Evolutionary conservation across 495 filamentous ascomycete species (phyloP).

Genomic region (Lasiosphaeria miniovina): DNA sequence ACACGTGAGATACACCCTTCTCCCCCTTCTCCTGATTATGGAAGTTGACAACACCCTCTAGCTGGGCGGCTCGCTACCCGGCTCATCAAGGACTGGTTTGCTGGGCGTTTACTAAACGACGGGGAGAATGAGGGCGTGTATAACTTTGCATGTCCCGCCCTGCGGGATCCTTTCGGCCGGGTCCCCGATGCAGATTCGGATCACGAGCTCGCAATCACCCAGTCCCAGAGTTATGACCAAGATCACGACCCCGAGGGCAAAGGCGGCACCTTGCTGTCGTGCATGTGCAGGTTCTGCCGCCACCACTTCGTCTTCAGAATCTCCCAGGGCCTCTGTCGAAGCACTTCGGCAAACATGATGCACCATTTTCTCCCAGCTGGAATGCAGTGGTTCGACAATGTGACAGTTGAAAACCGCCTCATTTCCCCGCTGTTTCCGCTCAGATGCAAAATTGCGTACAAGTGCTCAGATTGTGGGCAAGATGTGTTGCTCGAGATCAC

Average conservation of each 20-base stretch:
- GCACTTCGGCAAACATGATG: neutral
- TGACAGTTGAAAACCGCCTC: neutral
- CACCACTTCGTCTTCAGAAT: slow-evolving; percentile 33
- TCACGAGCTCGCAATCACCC: slow-evolving; percentile 27
- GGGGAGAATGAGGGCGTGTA: neutral
- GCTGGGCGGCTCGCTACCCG: slow-evolving; percentile 24
- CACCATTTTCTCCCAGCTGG: slow-evolving; percentile 27
- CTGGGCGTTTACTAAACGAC: slow-evolving; percentile 12
- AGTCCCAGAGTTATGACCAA: slow-evolving; percentile 22
- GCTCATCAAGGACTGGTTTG: slow-evolving; percentile 26
- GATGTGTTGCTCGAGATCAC: slow-evolving; percentile 43
- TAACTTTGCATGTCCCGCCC: slow-evolving; percentile 15
- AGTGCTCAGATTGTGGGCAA: slow-evolving; percentile 53
- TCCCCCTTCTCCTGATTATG: neutral
- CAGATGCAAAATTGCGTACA: slow-evolving; percentile 39
- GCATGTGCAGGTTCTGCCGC: slow-evolving; percentile 33
- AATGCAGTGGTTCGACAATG: neutral
- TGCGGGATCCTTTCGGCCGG: slow-evolving; percentile 16
- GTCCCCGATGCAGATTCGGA: slow-evolving; percentile 3
- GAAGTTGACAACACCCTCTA: slow-evolving; percentile 4
- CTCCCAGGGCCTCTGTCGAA: slow-evolving; percentile 1
- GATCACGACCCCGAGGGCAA: slow-evolving; percentile 14
- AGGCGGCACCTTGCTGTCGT: slow-evolving; percentile 17
- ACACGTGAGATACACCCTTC: neutral
- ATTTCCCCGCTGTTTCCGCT: slow-evolving; percentile 29